Conservation (phyloP, 305 asterid species). For the Fraxinus nigra region DNA sequence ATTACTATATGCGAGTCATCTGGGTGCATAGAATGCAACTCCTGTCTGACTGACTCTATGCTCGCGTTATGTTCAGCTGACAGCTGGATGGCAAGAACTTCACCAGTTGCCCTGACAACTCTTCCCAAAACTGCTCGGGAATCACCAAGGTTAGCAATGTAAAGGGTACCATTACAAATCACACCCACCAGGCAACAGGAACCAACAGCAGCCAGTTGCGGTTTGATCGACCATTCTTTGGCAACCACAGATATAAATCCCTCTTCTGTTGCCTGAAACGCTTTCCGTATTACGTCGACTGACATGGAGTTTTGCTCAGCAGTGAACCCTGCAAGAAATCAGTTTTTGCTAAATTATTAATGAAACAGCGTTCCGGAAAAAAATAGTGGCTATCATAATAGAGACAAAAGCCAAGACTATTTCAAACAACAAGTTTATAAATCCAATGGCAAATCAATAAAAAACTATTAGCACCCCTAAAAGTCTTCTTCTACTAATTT, state of each 20-base stretch:
- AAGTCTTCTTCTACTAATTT: not conserved
- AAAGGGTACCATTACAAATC: conserved; percentile 38
- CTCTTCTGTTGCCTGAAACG: conserved; percentile 50
- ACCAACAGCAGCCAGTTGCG: conserved; percentile 54
- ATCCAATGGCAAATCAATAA: not conserved
- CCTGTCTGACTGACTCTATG: conserved; percentile 45
- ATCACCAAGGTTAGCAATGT: conserved; percentile 53
- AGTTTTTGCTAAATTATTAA: not conserved
- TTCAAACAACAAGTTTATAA: not conserved
- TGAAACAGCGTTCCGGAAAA: not conserved
- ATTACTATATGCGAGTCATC: conserved; percentile 47
- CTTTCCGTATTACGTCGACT: conserved; percentile 39
- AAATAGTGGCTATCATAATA: not conserved
- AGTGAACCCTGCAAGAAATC: conserved; percentile 32
- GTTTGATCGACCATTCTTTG: conserved; percentile 37
- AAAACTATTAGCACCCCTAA: not conserved
- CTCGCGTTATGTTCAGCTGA: conserved; percentile 48
- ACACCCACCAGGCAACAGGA: conserved; percentile 49
- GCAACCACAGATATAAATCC: conserved; percentile 41
- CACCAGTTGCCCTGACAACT: conserved; percentile 32
- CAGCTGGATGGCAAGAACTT: conserved; percentile 42
- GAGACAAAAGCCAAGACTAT: not conserved
- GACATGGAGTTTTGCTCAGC: conserved; percentile 44
- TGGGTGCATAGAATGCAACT: conserved; percentile 42
- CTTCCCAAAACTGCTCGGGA: conserved; percentile 52